Percentiles rank a stretch among this genome's conserved stretches.
These are phyloP conservation scores for Lepidium africanum DNA, from an alignment of 345 rosid genomes.

Conservation along the genomic window DNA sequence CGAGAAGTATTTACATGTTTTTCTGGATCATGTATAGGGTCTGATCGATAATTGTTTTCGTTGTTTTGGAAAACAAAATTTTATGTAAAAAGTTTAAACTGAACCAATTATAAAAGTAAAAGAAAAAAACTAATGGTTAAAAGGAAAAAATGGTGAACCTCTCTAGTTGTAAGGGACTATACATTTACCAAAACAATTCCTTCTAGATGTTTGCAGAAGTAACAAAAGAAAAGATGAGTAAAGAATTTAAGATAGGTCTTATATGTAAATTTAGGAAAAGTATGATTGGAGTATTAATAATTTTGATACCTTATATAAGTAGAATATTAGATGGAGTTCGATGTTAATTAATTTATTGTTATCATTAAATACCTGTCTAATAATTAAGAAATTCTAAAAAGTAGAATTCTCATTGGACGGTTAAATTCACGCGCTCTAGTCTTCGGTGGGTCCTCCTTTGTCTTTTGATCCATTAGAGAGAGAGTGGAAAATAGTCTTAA, in stretches of 20 bases:
- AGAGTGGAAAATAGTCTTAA: neutral
- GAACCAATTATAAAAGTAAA: too few species aligned
- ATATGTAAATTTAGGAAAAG: neutral
- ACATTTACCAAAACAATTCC: too few species aligned
- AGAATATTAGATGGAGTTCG: neutral
- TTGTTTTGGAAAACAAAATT: too few species aligned
- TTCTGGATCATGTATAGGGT: too few species aligned
- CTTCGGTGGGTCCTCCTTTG: conserved; percentile 5
- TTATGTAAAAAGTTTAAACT: too few species aligned
- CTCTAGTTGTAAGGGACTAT: too few species aligned
- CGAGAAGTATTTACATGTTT: too few species aligned
- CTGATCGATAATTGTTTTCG: too few species aligned
- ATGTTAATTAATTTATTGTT: neutral
- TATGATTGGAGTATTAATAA: neutral
- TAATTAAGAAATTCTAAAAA: neutral
- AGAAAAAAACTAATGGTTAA: too few species aligned
- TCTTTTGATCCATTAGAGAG: conserved; percentile 3
- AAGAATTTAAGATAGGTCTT: neutral
- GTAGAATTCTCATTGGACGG: conserved; percentile 2
- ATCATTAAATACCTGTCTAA: neutral
- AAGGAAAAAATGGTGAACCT: too few species aligned
- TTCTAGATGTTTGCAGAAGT: neutral
- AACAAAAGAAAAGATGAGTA: neutral
- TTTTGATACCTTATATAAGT: neutral
- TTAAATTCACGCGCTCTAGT: neutral